A percentile compares a stretch with the other conserved stretches of the same genome.
phyloP scores from a whole-genome alignment of 331 rosid species.

The Rosa hybrid region DNA sequence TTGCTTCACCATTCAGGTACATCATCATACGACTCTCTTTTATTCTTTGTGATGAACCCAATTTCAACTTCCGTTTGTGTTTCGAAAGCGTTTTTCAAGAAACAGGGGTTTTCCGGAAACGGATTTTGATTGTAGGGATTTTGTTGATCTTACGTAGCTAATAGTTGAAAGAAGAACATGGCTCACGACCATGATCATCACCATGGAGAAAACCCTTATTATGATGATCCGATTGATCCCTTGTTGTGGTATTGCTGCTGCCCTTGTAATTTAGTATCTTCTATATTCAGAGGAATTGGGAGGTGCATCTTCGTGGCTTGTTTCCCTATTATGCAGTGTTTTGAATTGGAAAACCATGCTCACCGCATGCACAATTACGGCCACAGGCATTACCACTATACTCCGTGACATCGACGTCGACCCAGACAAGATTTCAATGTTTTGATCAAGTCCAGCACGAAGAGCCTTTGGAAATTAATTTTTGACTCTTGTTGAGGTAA shows the following conservation, averaged over 20 bases:
- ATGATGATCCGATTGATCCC: conserved; percentile 11
- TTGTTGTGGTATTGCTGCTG: conserved; percentile 2
- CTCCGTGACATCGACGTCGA: neutral
- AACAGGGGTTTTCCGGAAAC: no score
- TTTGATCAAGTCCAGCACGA: neutral
- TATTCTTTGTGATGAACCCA: neutral
- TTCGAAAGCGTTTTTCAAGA: neutral
- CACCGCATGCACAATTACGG: neutral
- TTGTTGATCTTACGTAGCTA: neutral
- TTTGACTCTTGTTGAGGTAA: neutral
- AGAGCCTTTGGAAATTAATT: neutral
- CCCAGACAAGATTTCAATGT: neutral
- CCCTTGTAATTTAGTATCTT: conserved; percentile 20
- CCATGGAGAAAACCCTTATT: conserved; percentile 17
- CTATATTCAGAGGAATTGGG: conserved; percentile 7
- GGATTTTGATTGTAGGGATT: neutral
- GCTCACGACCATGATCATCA: no score
- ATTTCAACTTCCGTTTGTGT: neutral
- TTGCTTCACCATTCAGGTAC: neutral
- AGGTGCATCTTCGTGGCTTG: conserved; percentile 22
- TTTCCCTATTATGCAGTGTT: conserved; percentile 8
- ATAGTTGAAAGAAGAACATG: conserved; percentile 19
- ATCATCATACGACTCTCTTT: no score
- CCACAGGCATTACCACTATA: neutral
- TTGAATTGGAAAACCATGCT: neutral